Base-by-base conservation (phyloP, 2,329 filamentous ascomycete genomes). In the Colletotrichum tofieldiae region DNA sequence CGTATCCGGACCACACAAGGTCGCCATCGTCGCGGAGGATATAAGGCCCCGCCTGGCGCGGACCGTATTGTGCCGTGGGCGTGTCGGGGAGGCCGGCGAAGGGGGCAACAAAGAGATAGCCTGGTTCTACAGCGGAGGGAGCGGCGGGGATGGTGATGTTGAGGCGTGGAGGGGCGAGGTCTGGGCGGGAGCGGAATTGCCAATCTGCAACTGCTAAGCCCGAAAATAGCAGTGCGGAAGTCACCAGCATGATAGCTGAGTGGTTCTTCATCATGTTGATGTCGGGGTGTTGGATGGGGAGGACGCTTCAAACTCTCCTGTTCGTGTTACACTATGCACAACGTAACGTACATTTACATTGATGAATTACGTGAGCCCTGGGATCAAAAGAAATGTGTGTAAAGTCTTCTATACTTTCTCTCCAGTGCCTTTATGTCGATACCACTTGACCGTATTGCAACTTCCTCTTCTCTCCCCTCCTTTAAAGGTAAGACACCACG, bases 1-100 rank as follows among this genome's bases (percentile, higher is more conserved):
- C 84, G 65, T 87, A 87, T 2, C 88, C 87, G 0, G 88, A 90
- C 88, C 88, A 90, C 29, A 91, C 81, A 0, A 90, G 81, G 61
- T 89, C 86, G 1, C 88, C 88, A 41, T 87, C 79, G 74, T 88
- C 84, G 7, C 83, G 82, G 74, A 89, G 86, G 74, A 90, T 90
- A 76, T 90, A 90, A 0, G 88, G 85, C 0, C 81, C 87, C 1
- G 86, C 82, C 77, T 90, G 88, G 6, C 84, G 82, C 2, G 87
- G 87, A 0, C 85, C 86, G 69, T 85, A 82, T 68, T 81, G 81
- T 72, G 81, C 82, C 16, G 76, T 76, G 32, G 64, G 64, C 41
- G 64, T 67, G 64, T 83, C 81, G 26, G 77, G 77, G 26, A 77
- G 78, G 7, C 82, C 81, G 0, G 80, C 78, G 62, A 82, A 84